Percentiles rank a stretch among this genome's conserved stretches.
These are phyloP conservation scores for Fereydounia khargensis DNA, from an alignment of 1,284 basidiomycete species.

Conservation along the genomic window DNA sequence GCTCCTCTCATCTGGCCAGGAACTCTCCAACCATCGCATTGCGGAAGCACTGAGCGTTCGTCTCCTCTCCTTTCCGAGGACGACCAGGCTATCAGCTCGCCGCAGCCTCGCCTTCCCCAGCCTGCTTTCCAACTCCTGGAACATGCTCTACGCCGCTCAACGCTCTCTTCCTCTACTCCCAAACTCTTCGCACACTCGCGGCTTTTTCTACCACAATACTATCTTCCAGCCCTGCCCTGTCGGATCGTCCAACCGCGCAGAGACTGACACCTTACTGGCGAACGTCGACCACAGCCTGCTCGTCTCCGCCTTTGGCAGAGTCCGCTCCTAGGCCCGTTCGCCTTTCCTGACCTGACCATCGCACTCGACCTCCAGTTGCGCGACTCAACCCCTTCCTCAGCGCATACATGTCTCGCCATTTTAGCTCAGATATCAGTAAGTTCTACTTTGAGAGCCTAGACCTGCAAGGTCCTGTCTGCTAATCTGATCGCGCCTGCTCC, in stretches of 20 bases:
- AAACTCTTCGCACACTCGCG: constrained; percentile 36
- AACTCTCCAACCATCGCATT: too few species aligned
- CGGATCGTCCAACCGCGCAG: neutral
- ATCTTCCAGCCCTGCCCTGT: constrained; percentile 2
- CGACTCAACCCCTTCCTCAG: constrained; percentile 1
- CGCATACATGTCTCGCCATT: constrained; percentile 33
- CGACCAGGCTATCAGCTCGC: too few species aligned
- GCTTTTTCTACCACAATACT: constrained; percentile 37
- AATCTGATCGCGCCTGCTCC: neutral
- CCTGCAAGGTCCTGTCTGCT: neutral
- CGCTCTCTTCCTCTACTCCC: constrained; percentile 35
- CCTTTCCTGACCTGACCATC: too few species aligned
- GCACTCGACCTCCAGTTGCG: too few species aligned
- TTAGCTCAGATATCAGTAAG: constrained; percentile 27
- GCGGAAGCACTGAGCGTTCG: too few species aligned
- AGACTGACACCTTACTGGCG: neutral
- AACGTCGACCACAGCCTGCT: neutral
- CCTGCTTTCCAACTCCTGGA: constrained; percentile 12
- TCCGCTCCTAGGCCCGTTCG: too few species aligned
- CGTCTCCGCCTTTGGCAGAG: too few species aligned
- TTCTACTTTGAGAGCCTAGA: neutral
- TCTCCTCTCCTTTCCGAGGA: too few species aligned
- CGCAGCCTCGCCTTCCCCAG: too few species aligned
- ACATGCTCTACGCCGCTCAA: constrained; percentile 34
- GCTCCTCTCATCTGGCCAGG: too few species aligned